Conservation (phyloP, 2,329 filamentous ascomycete species). For the Stenocarpella maydis region DNA sequence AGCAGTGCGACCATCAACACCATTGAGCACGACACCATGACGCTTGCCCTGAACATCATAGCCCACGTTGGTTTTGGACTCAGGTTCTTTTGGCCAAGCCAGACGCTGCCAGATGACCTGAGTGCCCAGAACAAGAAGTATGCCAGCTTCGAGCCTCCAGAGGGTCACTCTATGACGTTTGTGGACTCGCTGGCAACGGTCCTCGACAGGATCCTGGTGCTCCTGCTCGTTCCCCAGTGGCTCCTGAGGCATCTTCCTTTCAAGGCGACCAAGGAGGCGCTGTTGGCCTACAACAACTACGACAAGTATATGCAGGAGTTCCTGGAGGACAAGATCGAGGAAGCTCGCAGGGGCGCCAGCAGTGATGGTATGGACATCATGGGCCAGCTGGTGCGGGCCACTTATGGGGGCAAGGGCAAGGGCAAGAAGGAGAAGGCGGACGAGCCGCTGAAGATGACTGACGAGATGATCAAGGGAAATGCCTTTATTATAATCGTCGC, state of each 20-base stretch:
- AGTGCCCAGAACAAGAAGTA: conserved; percentile 59
- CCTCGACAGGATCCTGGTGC: conserved; percentile 69
- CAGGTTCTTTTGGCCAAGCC: conserved; percentile 68
- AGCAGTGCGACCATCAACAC: conserved; percentile 60
- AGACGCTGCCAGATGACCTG: conserved; percentile 54
- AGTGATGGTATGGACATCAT: conserved; percentile 60
- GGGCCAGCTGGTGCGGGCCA: conserved; percentile 58
- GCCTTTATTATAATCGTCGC: conserved; percentile 75
- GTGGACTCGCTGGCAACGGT: conserved; percentile 67
- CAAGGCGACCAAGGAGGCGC: conserved; percentile 42
- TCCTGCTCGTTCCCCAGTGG: conserved; percentile 67
- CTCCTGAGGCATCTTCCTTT: conserved; percentile 53
- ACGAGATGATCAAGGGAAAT: conserved; percentile 76
- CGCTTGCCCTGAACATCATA: conserved; percentile 63
- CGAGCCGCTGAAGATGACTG: conserved; percentile 53
- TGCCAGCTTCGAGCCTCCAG: conserved; percentile 52
- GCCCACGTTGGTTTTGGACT: conserved; percentile 77
- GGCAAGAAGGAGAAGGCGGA: conserved; percentile 38
- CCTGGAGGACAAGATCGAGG: conserved; percentile 65
- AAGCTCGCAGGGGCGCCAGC: conserved; percentile 44
- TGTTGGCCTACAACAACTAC: conserved; percentile 68
- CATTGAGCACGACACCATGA: conserved; percentile 72
- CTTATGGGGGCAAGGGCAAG: conserved; percentile 44
- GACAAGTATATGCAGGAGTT: conserved; percentile 75
- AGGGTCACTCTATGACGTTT: conserved; percentile 71